Conservation (phyloP, 2,329 filamentous ascomycete genomes). For the Penicillium aurantiogriseum region DNA sequence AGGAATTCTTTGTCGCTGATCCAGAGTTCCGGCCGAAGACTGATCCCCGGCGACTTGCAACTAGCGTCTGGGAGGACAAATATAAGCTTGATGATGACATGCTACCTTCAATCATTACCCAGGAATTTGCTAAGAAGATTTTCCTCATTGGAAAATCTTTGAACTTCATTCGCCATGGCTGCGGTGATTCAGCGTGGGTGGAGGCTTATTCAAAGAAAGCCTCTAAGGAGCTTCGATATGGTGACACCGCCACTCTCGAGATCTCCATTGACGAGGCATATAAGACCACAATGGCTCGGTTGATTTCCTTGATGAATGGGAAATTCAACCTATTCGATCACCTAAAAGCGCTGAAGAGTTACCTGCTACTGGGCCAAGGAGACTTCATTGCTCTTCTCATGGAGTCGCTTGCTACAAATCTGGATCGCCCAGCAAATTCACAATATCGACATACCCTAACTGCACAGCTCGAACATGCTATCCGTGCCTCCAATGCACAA, state of each 20-base stretch:
- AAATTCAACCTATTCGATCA: constrained; percentile 97
- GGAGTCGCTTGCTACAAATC: constrained; percentile 89
- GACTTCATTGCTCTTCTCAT: constrained; percentile 97
- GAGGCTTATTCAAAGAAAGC: constrained; percentile 91
- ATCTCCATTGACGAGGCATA: constrained; percentile 95
- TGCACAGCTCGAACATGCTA: constrained; percentile 95
- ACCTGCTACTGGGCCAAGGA: constrained; percentile 88
- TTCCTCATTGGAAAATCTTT: constrained; percentile 97
- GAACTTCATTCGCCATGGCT: constrained; percentile 96
- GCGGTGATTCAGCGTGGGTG: constrained; percentile 90
- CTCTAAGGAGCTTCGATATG: constrained; percentile 87
- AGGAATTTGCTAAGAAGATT: constrained; percentile 92
- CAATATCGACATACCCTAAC: constrained; percentile 96
- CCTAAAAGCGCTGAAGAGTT: constrained; percentile 86
- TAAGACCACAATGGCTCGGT: constrained; percentile 93
- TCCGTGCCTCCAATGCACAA: constrained; percentile 94
- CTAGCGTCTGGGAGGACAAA: constrained; percentile 97
- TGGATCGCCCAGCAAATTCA: constrained; percentile 92
- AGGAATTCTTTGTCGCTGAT: constrained; percentile 92
- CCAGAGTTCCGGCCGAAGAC: constrained; percentile 59
- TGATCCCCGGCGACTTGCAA: constrained; percentile 57
- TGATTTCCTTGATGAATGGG: constrained; percentile 88
- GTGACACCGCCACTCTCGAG: constrained; percentile 87
- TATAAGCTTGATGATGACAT: constrained; percentile 82
- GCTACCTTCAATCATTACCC: constrained; percentile 89